Conservation (phyloP, 768 basidiomycete genomes). For the Termitomyces eurrhizus region DNA sequence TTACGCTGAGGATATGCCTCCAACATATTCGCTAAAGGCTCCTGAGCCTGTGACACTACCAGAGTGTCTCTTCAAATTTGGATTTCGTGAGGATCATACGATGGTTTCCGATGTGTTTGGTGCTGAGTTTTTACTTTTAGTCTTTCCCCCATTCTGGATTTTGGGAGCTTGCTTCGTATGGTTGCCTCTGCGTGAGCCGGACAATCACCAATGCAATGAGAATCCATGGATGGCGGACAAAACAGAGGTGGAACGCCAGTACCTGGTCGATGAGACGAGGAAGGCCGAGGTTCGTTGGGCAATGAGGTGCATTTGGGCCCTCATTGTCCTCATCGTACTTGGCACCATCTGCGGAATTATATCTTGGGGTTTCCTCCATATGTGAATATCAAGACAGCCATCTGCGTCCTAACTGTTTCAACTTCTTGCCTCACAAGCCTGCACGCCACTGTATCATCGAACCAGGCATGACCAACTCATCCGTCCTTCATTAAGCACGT, state of each 20-base stretch:
- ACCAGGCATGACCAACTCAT: not conserved
- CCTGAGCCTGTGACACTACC: conserved; percentile 52
- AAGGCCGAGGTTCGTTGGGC: conserved; percentile 54
- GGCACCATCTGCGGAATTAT: conserved; percentile 26
- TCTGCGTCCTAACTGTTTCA: not conserved
- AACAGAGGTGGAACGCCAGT: conserved; percentile 45
- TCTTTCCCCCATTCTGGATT: conserved; percentile 62
- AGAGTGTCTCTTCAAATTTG: conserved; percentile 59
- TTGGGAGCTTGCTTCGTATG: conserved; percentile 54
- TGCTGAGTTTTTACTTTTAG: conserved; percentile 24
- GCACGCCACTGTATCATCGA: not conserved
- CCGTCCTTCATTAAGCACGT: not conserved
- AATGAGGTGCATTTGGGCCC: conserved; percentile 49
- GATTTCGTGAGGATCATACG: conserved; percentile 44
- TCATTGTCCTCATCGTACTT: conserved; percentile 41
- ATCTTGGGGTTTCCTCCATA: conserved; percentile 27
- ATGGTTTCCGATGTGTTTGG: not conserved
- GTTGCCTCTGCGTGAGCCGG: conserved; percentile 46
- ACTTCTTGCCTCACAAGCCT: not conserved
- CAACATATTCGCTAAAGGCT: conserved; percentile 30
- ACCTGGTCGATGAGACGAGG: conserved; percentile 45
- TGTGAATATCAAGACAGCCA: conserved; percentile 5
- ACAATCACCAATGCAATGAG: conserved; percentile 20
- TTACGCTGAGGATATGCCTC: conserved; percentile 41
- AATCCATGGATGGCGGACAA: conserved; percentile 54